A percentile compares a stretch with the other conserved stretches of the same genome.
These are phyloP conservation scores for Breviolum minutum DNA, from an alignment of 73 alveolate genomes.

Conservation along the genomic window DNA sequence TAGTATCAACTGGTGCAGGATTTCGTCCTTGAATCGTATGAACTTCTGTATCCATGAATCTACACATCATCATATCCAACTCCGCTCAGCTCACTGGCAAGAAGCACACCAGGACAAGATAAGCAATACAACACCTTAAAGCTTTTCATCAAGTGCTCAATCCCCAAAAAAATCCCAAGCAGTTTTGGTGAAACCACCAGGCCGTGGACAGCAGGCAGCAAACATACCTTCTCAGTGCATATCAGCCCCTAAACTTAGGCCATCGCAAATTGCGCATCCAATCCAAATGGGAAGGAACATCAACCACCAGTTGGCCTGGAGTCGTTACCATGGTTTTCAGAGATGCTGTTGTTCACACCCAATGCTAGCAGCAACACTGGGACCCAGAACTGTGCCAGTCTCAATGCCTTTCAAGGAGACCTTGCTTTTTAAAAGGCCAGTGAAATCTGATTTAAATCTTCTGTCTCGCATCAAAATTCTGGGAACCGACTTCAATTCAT, in stretches of 20 bases:
- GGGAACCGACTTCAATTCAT: background rate
- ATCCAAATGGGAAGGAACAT: constrained; percentile 83
- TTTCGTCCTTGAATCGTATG: background rate
- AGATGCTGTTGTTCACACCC: background rate
- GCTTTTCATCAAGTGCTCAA: background rate
- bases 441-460: background rate
- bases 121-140: background rate
- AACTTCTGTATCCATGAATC: no score
- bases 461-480: background rate
- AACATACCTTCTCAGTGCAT: no score
- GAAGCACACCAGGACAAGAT: constrained; percentile 54
- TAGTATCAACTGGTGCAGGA: background rate
- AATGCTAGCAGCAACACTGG: background rate
- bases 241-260: background rate
- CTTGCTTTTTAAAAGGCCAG: background rate
- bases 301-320: constrained; percentile 68
- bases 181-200: no score
- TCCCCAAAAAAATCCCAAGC: no score
- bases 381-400: constrained; percentile 11
- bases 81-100: constrained; percentile 6
- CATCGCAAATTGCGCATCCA: background rate
- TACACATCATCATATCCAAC: background rate
- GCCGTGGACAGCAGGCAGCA: background rate
- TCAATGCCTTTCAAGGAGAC: constrained; percentile 30
- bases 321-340: background rate